Evolutionary conservation across 129 eudicot species (phyloP).

Genomic region (Helianthus tuberosus): DNA sequence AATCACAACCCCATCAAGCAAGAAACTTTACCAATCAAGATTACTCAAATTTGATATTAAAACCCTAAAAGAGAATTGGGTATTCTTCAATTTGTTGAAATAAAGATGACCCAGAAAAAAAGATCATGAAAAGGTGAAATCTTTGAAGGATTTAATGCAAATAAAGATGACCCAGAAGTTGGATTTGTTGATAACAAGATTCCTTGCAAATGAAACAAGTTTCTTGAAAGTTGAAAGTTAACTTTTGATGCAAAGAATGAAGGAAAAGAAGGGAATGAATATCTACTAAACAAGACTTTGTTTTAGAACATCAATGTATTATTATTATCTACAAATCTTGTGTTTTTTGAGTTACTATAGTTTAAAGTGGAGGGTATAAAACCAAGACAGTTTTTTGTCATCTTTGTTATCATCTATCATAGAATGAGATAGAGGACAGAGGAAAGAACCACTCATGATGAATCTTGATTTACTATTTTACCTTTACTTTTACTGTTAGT

Average conservation of each 20-base stretch:
- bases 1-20: constrained; percentile 23
- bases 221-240: constrained; percentile 21
- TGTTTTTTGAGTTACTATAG: constrained; percentile 19
- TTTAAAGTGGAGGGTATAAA: constrained; percentile 17
- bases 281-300: constrained; percentile 39
- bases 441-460: constrained; percentile 34
- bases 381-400: constrained; percentile 34
- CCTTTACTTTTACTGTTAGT: constrained; percentile 5
- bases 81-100: neutral
- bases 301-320: constrained; percentile 32
- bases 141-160: constrained; percentile 30
- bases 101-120: neutral
- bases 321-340: constrained; percentile 28
- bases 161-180: constrained; percentile 42
- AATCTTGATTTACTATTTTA: constrained; percentile 19
- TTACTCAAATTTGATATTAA: constrained; percentile 22
- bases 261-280: constrained; percentile 27
- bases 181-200: constrained; percentile 24
- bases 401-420: constrained; percentile 33
- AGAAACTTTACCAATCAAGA: constrained; percentile 19
- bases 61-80: constrained; percentile 22
- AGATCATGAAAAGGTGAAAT: constrained; percentile 30
- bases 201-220: constrained; percentile 25
- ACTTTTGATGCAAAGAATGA: constrained; percentile 23
- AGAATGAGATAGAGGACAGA: constrained; percentile 34